A percentile compares a stretch with the other conserved stretches of the same genome.
Evolutionary conservation across 805 yeast genomes (phyloP).

Genomic region (Ascoidea rubescens): DNA sequence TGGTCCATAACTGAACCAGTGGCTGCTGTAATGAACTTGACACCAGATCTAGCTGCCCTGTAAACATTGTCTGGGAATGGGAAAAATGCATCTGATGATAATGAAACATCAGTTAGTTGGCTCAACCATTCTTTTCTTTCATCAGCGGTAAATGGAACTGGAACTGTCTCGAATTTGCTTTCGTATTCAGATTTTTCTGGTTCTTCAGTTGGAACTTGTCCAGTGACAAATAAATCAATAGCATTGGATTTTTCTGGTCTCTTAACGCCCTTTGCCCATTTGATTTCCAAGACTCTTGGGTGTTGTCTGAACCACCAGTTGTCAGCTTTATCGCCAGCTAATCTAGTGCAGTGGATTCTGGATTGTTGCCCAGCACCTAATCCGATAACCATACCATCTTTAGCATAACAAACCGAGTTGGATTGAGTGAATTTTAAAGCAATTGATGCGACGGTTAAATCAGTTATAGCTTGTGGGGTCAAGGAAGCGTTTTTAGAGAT

Average conservation of each 20-base stretch:
- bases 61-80: constrained; percentile 99
- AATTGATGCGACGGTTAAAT: constrained; percentile 92
- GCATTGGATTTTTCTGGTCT: constrained; percentile 98
- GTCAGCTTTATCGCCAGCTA: constrained; percentile 99
- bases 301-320: constrained; percentile 99
- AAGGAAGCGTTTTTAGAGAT: constrained; percentile 81
- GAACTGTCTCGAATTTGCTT: constrained; percentile 72
- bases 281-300: constrained; percentile 80
- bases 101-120: constrained; percentile 73
- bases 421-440: constrained; percentile 97
- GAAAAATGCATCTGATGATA: constrained; percentile 98
- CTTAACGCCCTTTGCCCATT: constrained; percentile 97
- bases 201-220: constrained; percentile 80
- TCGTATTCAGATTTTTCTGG: constrained; percentile 92
- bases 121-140: constrained; percentile 84
- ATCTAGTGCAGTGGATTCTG: constrained; percentile 96
- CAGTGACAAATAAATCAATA: constrained; percentile 83
- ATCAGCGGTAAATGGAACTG: constrained; percentile 65
- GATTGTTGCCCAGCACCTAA: constrained; percentile 99
- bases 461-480: constrained; percentile 86
- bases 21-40: constrained; percentile 91
- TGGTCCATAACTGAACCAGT: constrained; percentile 96
- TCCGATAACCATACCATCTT: constrained; percentile 98
- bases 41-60: constrained; percentile 96
- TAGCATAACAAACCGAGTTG: constrained; percentile 96